Conservation (phyloP, 345 rosid species). For the Melaleuca alternifolia region DNA sequence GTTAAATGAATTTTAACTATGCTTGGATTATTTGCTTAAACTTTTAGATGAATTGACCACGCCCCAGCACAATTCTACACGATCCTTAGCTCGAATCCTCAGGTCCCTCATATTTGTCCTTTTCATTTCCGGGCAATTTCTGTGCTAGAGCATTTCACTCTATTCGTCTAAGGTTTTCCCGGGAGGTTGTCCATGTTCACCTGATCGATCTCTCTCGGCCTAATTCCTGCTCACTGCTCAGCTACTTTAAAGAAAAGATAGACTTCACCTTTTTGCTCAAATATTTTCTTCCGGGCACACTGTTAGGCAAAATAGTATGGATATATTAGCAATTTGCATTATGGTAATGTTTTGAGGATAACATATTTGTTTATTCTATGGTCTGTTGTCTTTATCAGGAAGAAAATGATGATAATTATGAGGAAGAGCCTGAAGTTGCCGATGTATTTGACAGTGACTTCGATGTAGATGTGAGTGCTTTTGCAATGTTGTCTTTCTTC, state of each 20-base stretch:
- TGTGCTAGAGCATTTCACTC: not conserved
- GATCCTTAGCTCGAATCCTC: not conserved
- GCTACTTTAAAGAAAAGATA: not conserved
- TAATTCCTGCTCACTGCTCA: not conserved
- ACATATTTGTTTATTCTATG: not conserved
- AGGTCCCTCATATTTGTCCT: not conserved
- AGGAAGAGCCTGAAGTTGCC: conserved; percentile 68
- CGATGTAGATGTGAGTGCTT: conserved; percentile 65
- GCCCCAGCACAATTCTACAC: not conserved
- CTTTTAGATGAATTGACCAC: not conserved
- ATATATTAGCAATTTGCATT: not conserved
- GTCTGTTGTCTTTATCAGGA: conserved; percentile 29
- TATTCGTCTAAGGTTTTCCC: not conserved
- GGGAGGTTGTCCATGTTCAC: not conserved
- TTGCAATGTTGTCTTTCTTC: not conserved
- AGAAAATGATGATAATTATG: conserved; percentile 68
- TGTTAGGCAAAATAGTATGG: not conserved
- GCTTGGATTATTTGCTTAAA: not conserved
- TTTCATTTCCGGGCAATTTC: not conserved
- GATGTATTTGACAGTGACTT: conserved; percentile 96
- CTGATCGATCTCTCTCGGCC: not conserved
- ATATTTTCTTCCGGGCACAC: not conserved
- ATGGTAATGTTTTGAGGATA: not conserved
- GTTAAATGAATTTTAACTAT: not conserved
- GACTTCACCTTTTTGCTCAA: not conserved